Conservation (phyloP, 1,139 yeast species). For the Blastobotrys ciferrii region DNA sequence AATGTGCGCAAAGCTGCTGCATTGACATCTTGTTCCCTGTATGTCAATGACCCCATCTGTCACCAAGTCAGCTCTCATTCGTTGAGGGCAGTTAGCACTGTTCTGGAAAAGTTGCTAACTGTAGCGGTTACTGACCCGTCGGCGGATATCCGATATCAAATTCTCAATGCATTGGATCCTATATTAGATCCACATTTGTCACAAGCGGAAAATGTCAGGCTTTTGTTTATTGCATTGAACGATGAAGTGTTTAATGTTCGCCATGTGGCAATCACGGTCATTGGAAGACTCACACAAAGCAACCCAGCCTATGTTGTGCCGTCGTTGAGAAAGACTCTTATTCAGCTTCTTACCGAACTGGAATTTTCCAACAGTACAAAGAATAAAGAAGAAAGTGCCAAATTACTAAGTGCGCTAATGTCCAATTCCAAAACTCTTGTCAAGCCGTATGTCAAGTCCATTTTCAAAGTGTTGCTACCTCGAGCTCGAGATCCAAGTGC, state of each 20-base stretch:
- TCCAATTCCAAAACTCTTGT: constrained; percentile 76
- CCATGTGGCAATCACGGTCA: constrained; percentile 70
- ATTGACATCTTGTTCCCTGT: constrained; percentile 76
- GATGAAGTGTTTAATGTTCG: constrained; percentile 87
- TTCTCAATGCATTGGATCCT: constrained; percentile 68
- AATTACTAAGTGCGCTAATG: constrained; percentile 68
- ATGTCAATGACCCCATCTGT: constrained; percentile 77
- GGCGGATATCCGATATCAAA: constrained; percentile 76
- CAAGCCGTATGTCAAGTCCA: constrained; percentile 86
- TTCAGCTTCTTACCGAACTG: constrained; percentile 79
- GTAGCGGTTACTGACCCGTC: constrained; percentile 91
- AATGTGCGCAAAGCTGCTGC: constrained; percentile 85
- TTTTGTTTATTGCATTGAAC: constrained; percentile 83
- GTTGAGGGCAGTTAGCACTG: constrained; percentile 78
- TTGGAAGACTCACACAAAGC: constrained; percentile 79
- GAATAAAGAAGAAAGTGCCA: constrained; percentile 85
- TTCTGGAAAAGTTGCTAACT: constrained; percentile 73
- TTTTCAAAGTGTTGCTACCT: constrained; percentile 77
- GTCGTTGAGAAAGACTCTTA: constrained; percentile 76
- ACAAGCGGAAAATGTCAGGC: constrained; percentile 85
- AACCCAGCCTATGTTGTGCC: constrained; percentile 98
- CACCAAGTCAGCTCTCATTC: constrained; percentile 84
- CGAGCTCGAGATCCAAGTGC: constrained; percentile 68
- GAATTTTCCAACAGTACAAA: constrained; percentile 75
- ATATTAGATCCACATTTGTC: constrained; percentile 88